A percentile compares a stretch with the other conserved stretches of the same genome.
Conservation (phyloP, 805 yeast genomes). For the Nakazawaea wyomingensis region DNA sequence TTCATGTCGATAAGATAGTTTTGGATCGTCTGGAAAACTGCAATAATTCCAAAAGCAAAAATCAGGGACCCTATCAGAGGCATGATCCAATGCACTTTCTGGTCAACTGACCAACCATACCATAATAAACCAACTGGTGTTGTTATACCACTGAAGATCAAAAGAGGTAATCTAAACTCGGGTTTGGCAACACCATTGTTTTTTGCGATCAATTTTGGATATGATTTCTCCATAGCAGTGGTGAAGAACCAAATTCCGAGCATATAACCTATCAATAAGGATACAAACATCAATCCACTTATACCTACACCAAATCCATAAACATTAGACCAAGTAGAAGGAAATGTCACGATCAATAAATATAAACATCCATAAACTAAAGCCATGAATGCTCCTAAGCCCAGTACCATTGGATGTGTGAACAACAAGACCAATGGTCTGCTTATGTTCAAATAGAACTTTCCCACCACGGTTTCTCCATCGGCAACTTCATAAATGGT, state of each 20-base stretch:
- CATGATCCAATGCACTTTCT: slow-evolving; percentile 54
- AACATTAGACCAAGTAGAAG: slow-evolving; percentile 39
- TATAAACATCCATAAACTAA: slow-evolving; percentile 64
- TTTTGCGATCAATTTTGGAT: slow-evolving; percentile 28
- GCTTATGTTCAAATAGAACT: slow-evolving; percentile 36
- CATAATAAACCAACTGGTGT: slow-evolving; percentile 60
- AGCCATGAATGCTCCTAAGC: slow-evolving; percentile 58
- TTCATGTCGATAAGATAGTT: slow-evolving; percentile 69
- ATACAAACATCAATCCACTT: slow-evolving; percentile 54
- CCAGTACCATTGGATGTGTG: slow-evolving; percentile 59
- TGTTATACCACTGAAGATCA: slow-evolving; percentile 43
- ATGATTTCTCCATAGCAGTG: slow-evolving; percentile 34
- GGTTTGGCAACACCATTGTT: slow-evolving; percentile 56
- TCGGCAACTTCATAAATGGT: slow-evolving; percentile 59
- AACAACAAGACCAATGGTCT: slow-evolving; percentile 50
- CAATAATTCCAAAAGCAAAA: slow-evolving; percentile 54
- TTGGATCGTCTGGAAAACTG: slow-evolving; percentile 65
- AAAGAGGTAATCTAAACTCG: slow-evolving; percentile 51
- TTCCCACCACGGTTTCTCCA: slow-evolving; percentile 34
- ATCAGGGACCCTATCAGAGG: slow-evolving; percentile 57
- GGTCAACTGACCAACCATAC: slow-evolving; percentile 69
- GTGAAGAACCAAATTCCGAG: slow-evolving; percentile 49
- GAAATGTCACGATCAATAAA: slow-evolving; percentile 56
- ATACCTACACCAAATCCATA: slow-evolving; percentile 46
- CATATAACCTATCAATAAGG: slow-evolving; percentile 51